These are phyloP conservation scores for Thelonectria olida DNA, from an alignment of 2,329 filamentous ascomycete species.

Conservation along the genomic window DNA sequence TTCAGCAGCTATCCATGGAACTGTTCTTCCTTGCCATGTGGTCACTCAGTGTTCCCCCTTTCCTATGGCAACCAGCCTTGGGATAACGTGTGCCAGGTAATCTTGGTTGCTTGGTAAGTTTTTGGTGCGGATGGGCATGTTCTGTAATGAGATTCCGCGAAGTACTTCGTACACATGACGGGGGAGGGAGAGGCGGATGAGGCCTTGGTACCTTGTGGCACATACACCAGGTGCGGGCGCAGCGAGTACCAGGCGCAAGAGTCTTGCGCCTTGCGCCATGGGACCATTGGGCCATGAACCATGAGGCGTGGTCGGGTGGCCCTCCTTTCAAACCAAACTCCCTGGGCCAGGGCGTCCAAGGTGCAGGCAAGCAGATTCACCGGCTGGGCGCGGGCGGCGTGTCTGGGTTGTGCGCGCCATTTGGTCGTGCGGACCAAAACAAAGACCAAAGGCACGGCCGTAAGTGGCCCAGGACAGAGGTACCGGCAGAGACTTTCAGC, in stretches of 20 bases:
- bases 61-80: too few relatives aligned
- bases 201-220: conserved; percentile 33
- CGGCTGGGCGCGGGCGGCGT: conserved; percentile 39
- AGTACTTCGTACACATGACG: conserved; percentile 7
- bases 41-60: too few relatives aligned
- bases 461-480: conserved; percentile 40
- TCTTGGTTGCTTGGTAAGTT: too few relatives aligned
- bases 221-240: conserved; percentile 39
- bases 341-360: conserved; percentile 11
- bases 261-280: conserved; percentile 19
- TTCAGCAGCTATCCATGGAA: too few relatives aligned
- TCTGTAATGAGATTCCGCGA: conserved; percentile 5
- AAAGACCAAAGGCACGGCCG: conserved; percentile 37
- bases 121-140: conserved; percentile 10
- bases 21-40: too few relatives aligned
- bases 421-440: conserved; percentile 40
- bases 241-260: conserved; percentile 36
- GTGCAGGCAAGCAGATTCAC: conserved; percentile 34
- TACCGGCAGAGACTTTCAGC: conserved; percentile 48
- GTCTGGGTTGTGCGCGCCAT: conserved; percentile 37
- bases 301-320: conserved; percentile 19
- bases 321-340: neutral
- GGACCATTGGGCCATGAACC: conserved; percentile 21
- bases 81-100: too few relatives aligned
- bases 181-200: conserved; percentile 19